A percentile compares a stretch with the other conserved stretches of the same genome.
phyloP scores from a whole-genome alignment of 495 filamentous ascomycete genomes.

The Hypoxylon intermedium region DNA sequence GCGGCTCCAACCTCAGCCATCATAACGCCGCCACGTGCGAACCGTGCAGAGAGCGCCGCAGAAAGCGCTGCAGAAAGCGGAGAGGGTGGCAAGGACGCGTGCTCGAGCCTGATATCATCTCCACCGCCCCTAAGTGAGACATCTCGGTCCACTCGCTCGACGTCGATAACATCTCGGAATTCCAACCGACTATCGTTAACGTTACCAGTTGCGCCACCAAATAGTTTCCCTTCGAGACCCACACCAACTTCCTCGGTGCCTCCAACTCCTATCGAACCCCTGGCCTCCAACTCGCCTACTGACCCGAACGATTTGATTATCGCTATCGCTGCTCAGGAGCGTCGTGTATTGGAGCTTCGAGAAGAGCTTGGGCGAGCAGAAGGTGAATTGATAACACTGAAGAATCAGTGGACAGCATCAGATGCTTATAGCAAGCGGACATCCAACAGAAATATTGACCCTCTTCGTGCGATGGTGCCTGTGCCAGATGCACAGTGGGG shows the following conservation, averaged over 20 bases:
- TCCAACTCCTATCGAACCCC: conserved; percentile 54
- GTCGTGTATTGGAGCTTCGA: conserved; percentile 87
- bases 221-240: conserved; percentile 51
- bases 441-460: conserved; percentile 65
- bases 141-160: conserved; percentile 60
- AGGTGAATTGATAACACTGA: conserved; percentile 73
- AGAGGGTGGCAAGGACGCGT: conserved; percentile 28
- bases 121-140: conserved; percentile 34
- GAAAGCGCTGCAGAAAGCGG: conserved; percentile 32
- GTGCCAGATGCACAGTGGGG: conserved; percentile 27
- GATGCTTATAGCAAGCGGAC: conserved; percentile 80
- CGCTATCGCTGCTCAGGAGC: conserved; percentile 88
- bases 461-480: conserved; percentile 51
- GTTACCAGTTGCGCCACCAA: conserved; percentile 67
- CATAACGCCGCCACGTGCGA: conserved; percentile 22
- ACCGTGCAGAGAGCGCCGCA: conserved; percentile 26
- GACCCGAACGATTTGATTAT: conserved; percentile 83
- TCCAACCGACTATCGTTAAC: conserved; percentile 81
- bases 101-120: conserved; percentile 37
- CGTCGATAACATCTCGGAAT: conserved; percentile 65
- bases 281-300: conserved; percentile 57
- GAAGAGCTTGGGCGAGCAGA: conserved; percentile 88
- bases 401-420: conserved; percentile 79
- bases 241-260: conserved; percentile 55
- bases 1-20: conserved; percentile 19